phyloP scores from a whole-genome alignment of 495 filamentous ascomycete genomes.

The Ramalina intermedia region DNA sequence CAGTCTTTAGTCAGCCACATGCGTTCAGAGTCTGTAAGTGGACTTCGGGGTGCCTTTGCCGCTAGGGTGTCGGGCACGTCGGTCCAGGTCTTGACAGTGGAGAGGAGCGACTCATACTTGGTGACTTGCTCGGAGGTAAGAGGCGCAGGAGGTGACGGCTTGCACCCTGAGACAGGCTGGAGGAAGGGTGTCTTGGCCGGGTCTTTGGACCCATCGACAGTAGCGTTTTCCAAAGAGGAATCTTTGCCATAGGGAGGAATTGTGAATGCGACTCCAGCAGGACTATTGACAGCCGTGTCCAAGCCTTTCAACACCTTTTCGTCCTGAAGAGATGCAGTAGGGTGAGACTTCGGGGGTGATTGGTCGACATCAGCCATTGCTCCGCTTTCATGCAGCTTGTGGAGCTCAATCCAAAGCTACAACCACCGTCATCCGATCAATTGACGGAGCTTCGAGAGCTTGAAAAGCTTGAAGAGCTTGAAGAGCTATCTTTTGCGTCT shows the following conservation, averaged over 20 bases:
- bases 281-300: too few relatives aligned
- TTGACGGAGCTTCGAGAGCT: too few relatives aligned
- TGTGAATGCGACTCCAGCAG: too few relatives aligned
- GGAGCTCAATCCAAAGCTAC: too few relatives aligned
- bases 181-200: slow-evolving; percentile 57
- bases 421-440: too few relatives aligned
- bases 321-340: too few relatives aligned
- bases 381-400: too few relatives aligned
- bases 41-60: slow-evolving; percentile 40
- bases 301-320: too few relatives aligned
- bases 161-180: slow-evolving; percentile 39
- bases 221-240: not conserved
- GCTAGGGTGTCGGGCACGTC: slow-evolving; percentile 49
- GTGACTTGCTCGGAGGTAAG: slow-evolving; percentile 64
- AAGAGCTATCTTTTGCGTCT: too few relatives aligned
- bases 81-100: slow-evolving; percentile 51
- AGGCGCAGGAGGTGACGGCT: slow-evolving; percentile 33
- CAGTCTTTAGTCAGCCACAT: slow-evolving; percentile 89
- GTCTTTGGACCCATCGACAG: slow-evolving; percentile 8
- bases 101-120: slow-evolving; percentile 67
- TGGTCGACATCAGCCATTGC: too few relatives aligned
- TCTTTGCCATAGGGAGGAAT: not conserved
- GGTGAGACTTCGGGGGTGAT: too few relatives aligned
- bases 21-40: slow-evolving; percentile 65
- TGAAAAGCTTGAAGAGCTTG: too few relatives aligned